Evolutionary conservation across 2,329 filamentous ascomycete species (phyloP).

Genomic region (Eutypa lata): DNA sequence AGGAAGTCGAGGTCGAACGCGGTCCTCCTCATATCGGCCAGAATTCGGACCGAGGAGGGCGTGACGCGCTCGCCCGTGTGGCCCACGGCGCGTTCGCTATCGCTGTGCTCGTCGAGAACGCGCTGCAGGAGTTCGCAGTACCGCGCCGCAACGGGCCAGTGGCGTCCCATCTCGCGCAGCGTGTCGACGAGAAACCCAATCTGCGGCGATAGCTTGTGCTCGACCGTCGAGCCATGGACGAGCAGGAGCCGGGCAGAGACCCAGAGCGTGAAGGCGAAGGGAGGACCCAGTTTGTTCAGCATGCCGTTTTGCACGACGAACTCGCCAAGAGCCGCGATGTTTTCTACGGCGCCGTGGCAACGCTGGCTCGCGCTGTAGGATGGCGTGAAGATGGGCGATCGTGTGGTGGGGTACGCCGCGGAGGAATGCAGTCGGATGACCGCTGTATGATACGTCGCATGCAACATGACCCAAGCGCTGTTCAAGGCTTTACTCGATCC

Average conservation of each 20-base stretch:
- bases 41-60: slow-evolving; percentile 78
- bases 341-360: slow-evolving; percentile 79
- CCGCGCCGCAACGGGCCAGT: slow-evolving; percentile 82
- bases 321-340: slow-evolving; percentile 73
- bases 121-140: slow-evolving; percentile 78
- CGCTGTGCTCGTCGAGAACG: slow-evolving; percentile 81
- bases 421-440: slow-evolving; percentile 90
- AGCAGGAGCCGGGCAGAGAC: slow-evolving; percentile 83
- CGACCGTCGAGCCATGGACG: slow-evolving; percentile 86
- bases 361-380: slow-evolving; percentile 82
- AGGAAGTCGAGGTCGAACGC: slow-evolving; percentile 88
- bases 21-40: slow-evolving; percentile 87
- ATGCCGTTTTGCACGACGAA: slow-evolving; percentile 74
- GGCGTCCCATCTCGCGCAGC: slow-evolving; percentile 73
- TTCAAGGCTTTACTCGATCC: slow-evolving; percentile 67
- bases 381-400: slow-evolving; percentile 84
- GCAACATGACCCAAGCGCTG: slow-evolving; percentile 86
- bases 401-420: slow-evolving; percentile 85
- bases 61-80: slow-evolving; percentile 68
- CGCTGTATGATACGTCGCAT: slow-evolving; percentile 85
- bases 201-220: slow-evolving; percentile 75
- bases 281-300: slow-evolving; percentile 78
- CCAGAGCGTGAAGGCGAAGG: slow-evolving; percentile 91
- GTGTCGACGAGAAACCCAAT: slow-evolving; percentile 81
- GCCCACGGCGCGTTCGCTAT: slow-evolving; percentile 58